Conservation (phyloP, 2,329 filamentous ascomycete genomes). For the Fusarium citri region DNA sequence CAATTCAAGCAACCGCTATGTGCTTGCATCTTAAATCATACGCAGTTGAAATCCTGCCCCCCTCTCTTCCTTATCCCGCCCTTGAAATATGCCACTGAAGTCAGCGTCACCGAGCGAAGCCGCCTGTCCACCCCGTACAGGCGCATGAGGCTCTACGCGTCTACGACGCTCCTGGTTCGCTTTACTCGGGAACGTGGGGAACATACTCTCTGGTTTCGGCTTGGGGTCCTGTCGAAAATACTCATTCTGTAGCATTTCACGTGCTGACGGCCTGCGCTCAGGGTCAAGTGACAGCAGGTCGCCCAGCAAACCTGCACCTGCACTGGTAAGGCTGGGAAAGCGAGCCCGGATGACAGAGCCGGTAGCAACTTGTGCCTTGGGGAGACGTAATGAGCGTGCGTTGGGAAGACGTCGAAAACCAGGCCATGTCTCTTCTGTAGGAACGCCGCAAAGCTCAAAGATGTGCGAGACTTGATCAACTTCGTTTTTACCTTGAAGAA, state of each 20-base stretch:
- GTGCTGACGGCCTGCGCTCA: conserved; percentile 73
- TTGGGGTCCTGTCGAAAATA: conserved; percentile 93
- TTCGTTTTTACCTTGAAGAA: conserved; percentile 91
- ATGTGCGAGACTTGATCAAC: conserved; percentile 90
- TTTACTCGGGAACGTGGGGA: conserved; percentile 96
- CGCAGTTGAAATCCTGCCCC: conserved; percentile 75
- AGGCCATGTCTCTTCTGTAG: conserved; percentile 86
- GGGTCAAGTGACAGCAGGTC: conserved; percentile 82
- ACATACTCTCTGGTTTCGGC: conserved; percentile 90
- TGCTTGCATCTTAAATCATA: conserved; percentile 57
- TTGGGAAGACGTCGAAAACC: conserved; percentile 88
- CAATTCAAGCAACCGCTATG: background rate
- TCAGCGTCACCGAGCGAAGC: conserved; percentile 68
- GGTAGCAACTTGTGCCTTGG: conserved; percentile 56
- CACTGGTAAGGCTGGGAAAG: conserved; percentile 83
- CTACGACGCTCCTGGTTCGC: conserved; percentile 89
- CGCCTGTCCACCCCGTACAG: conserved; percentile 75
- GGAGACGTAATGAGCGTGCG: conserved; percentile 80
- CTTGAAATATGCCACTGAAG: conserved; percentile 77
- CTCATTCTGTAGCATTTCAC: conserved; percentile 78
- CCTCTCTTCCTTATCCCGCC: conserved; percentile 71
- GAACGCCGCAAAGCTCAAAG: conserved; percentile 89
- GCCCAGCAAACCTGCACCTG: conserved; percentile 77
- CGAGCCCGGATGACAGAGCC: conserved; percentile 74
- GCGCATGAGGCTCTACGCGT: conserved; percentile 81